These are phyloP conservation scores for Cenococcum geophilum DNA, from an alignment of 495 filamentous ascomycete genomes.

Conservation along the genomic window DNA sequence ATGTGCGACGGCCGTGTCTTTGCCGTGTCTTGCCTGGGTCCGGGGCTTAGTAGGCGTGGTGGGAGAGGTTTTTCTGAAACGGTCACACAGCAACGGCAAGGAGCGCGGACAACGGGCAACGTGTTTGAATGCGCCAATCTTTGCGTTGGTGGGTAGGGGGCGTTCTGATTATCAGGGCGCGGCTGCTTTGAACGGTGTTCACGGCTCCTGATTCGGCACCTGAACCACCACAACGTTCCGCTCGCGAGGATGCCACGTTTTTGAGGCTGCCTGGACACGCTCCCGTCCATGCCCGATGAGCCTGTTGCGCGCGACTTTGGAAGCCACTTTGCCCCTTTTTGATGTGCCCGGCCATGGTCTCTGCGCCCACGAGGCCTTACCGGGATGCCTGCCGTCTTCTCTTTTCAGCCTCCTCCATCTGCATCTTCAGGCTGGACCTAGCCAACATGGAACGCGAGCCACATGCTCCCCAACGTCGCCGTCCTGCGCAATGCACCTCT, in stretches of 20 bases:
- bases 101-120: too few species aligned
- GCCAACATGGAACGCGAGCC: neutral
- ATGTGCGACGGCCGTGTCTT: neutral
- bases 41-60: neutral
- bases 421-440: neutral
- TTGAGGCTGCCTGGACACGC: neutral
- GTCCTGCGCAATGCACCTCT: neutral
- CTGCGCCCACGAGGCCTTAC: neutral
- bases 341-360: neutral
- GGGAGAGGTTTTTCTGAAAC: neutral
- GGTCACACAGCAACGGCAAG: too few species aligned
- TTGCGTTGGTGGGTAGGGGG: too few species aligned
- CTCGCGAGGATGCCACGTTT: slow-evolving; percentile 1
- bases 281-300: slow-evolving; percentile 1
- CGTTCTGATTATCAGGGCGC: neutral
- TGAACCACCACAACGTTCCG: neutral
- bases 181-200: neutral
- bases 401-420: too few species aligned
- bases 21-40: neutral
- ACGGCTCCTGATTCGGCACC: neutral
- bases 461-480: neutral
- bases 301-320: neutral
- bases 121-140: too few species aligned
- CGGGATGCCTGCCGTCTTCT: too few species aligned
- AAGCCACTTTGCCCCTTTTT: neutral